Evolutionary conservation across 352 stramenopile species (phyloP).

Genomic region (Albugo laibachii): DNA sequence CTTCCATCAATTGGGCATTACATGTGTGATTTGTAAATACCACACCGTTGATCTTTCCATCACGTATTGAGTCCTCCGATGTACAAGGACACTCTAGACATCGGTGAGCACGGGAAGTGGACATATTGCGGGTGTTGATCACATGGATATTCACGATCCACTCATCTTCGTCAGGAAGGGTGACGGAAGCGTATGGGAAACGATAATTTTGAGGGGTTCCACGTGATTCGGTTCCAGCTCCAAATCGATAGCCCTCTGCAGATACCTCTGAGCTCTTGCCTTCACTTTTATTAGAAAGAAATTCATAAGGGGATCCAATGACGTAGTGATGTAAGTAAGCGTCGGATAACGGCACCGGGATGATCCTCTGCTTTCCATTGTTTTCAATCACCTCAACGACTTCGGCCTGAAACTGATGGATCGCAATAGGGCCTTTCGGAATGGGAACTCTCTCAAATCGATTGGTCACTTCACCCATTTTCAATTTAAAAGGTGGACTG

Average conservation of each 20-base stretch:
- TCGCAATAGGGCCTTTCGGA: slow-evolving; percentile 52
- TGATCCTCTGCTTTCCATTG: slow-evolving; percentile 21
- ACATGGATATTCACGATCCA: slow-evolving; percentile 69
- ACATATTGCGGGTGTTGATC: slow-evolving; percentile 58
- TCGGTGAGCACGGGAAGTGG: slow-evolving; percentile 16
- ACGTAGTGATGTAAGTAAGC: slow-evolving; percentile 75
- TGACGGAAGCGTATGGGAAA: slow-evolving; percentile 66
- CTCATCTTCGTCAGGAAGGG: slow-evolving; percentile 49
- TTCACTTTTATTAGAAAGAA: slow-evolving; percentile 41
- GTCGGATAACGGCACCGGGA: slow-evolving; percentile 41
- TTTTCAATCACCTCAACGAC: slow-evolving; percentile 26
- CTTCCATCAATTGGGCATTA: slow-evolving; percentile 36
- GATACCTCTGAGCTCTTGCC: slow-evolving; percentile 17
- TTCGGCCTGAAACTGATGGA: slow-evolving; percentile 64
- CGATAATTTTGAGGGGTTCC: slow-evolving; percentile 62
- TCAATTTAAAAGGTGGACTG: slow-evolving; percentile 30
- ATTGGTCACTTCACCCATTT: slow-evolving; percentile 60
- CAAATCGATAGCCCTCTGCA: slow-evolving; percentile 13
- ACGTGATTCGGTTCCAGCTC: slow-evolving; percentile 52
- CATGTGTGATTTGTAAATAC: slow-evolving; percentile 19
- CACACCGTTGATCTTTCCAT: slow-evolving; percentile 28
- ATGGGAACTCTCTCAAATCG: slow-evolving; percentile 49
- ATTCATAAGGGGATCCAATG: slow-evolving; percentile 56
- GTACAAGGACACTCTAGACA: slow-evolving; percentile 69
- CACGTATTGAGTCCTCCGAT: slow-evolving; percentile 31